A percentile compares a stretch with the other conserved stretches of the same genome.
Evolutionary conservation across 495 filamentous ascomycete species (phyloP).

Genomic region (Penicillium diatomitis): DNA sequence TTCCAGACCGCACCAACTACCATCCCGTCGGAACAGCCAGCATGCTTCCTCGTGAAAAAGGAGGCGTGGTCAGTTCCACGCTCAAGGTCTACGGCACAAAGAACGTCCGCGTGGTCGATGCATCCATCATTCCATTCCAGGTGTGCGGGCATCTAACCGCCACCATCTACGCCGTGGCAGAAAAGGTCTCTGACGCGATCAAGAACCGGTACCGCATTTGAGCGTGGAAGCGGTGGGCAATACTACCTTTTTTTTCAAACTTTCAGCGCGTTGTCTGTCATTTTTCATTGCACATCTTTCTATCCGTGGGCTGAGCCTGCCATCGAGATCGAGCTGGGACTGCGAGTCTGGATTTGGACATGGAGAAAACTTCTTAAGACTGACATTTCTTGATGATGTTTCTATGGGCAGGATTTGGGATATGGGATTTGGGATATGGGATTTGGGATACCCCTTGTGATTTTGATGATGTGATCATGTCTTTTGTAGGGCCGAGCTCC

Average conservation of each 20-base stretch:
- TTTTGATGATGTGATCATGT: not conserved
- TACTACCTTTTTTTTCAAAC: no score
- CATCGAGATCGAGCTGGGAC: no score
- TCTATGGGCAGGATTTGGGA: not conserved
- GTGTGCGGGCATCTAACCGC: slow-evolving; percentile 41
- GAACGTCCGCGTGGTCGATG: slow-evolving; percentile 44
- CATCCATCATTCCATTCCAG: slow-evolving; percentile 49
- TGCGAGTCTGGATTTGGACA: no score
- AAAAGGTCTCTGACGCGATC: slow-evolving; percentile 40
- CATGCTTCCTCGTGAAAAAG: slow-evolving; percentile 46
- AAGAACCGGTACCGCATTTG: slow-evolving; percentile 15
- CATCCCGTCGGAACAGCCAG: slow-evolving; percentile 42
- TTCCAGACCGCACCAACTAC: slow-evolving; percentile 24
- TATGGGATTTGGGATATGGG: not conserved
- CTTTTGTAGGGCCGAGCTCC: not conserved
- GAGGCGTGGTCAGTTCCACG: slow-evolving; percentile 36
- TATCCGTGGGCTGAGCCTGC: no score
- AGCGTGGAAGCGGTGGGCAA: no score
- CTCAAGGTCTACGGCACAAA: slow-evolving; percentile 40
- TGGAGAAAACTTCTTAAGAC: no score
- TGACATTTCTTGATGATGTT: not conserved
- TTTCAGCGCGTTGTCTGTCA: no score
- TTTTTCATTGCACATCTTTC: no score
- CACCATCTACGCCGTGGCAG: slow-evolving; percentile 51
- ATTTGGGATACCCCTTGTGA: not conserved